Base-by-base conservation (phyloP, 495 filamentous ascomycete genomes). In the Ascobolus immersus region DNA sequence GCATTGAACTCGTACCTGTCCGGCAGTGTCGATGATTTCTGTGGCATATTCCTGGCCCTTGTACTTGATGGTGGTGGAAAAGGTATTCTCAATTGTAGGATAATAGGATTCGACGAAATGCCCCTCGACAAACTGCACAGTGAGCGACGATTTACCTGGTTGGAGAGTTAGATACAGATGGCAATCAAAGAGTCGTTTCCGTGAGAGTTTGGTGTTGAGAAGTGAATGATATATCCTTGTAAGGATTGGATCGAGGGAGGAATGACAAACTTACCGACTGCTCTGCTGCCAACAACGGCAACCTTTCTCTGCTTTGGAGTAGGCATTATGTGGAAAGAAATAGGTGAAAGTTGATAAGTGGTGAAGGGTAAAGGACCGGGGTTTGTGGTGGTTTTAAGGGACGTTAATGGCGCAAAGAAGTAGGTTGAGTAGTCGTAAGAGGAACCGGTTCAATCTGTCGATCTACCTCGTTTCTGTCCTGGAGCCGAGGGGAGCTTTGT, bases 51-150 rank as follows among this genome's bases (percentile, higher is more conserved):
- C 86, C 52, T 93, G 81, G 11, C 73, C 71, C 51, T 81, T 81
- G 53, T 73, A 71, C 39, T 75, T 76, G 49, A 99, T 94, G 42
- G 79, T 71, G 46, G 86, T 84, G 55, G 76, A 84, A 53, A 94
- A 94, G 9, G 82, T 94, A 52, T 94, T 99, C 58, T 94, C 86
- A 45, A 99, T 93, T 17, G 86, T 99, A 15, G 86, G 86, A 56
- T 94, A 99, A 55, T 99, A 99, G 53, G 74, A 82, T 52, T 94
- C 89, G 45, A 94, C 84, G 44, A 99, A 99, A 55, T 91, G 81
- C 46, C 79, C 78, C 52, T 94, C 86, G 49, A 93, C 84, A 52
- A 86, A 94, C 51, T 81, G 89, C 15, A 94, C 89, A 4, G 89
- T 91, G 38, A 99, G 71, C 25, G 86, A 94, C 11, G 79, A 91